Conservation (phyloP, 768 basidiomycete species). For the Polyporus arcularius region DNA sequence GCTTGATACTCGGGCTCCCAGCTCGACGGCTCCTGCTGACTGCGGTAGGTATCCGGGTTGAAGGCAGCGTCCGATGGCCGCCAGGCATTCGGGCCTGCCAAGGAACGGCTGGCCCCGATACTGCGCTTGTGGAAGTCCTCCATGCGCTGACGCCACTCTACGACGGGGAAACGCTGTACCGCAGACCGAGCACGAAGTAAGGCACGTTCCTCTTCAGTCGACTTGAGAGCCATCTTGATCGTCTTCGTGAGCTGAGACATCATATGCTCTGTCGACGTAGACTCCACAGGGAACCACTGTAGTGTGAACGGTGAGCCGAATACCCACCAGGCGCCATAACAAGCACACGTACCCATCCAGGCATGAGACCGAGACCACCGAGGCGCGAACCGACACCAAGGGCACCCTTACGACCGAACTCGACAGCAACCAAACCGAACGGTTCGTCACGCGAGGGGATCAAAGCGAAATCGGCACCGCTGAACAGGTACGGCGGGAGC, state of each 20-base stretch:
- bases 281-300: slow-evolving; percentile 97
- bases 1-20: slow-evolving; percentile 75
- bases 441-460: slow-evolving; percentile 97
- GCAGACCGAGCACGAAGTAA: slow-evolving; percentile 92
- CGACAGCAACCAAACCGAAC: slow-evolving; percentile 93
- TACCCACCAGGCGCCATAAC: not conserved
- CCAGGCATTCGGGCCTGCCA: slow-evolving; percentile 79
- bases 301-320: slow-evolving; percentile 6
- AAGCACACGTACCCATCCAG: slow-evolving; percentile 80
- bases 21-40: slow-evolving; percentile 66
- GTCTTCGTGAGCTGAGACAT: slow-evolving; percentile 92
- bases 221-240: slow-evolving; percentile 91
- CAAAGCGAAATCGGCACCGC: slow-evolving; percentile 92
- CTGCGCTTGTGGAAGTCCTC: slow-evolving; percentile 93
- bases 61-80: slow-evolving; percentile 62
- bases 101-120: slow-evolving; percentile 66
- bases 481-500: slow-evolving; percentile 89
- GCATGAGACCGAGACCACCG: slow-evolving; percentile 95
- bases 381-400: slow-evolving; percentile 93
- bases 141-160: slow-evolving; percentile 95
- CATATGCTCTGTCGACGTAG: slow-evolving; percentile 90
- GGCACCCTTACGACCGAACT: slow-evolving; percentile 95
- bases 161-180: slow-evolving; percentile 94
- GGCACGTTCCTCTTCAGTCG: slow-evolving; percentile 87
- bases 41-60: slow-evolving; percentile 36